These are phyloP conservation scores for Lachancea cidri DNA, from an alignment of 805 yeast species.

Conservation along the genomic window DNA sequence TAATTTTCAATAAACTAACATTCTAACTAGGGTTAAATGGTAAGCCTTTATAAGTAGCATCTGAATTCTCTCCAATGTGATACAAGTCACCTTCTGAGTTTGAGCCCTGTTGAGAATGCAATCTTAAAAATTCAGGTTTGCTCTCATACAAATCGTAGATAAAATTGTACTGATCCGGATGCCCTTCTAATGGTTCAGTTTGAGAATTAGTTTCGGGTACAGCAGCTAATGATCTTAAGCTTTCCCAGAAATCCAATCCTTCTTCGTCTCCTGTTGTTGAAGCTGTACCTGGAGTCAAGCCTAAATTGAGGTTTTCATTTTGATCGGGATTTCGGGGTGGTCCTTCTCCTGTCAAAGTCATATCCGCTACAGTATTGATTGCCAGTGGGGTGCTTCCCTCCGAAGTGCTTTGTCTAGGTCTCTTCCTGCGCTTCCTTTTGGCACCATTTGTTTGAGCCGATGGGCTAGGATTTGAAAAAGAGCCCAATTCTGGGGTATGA, in stretches of 20 bases:
- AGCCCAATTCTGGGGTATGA: constrained; percentile 41
- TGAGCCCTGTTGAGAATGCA: not conserved
- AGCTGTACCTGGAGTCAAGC: constrained; percentile 5
- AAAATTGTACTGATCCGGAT: constrained; percentile 13
- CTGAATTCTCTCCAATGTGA: not conserved
- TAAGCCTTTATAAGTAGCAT: constrained; percentile 3
- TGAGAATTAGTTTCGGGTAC: constrained; percentile 11
- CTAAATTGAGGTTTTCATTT: constrained; percentile 2
- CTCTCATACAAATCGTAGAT: constrained; percentile 15
- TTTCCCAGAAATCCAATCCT: constrained; percentile 68
- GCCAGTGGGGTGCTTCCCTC: constrained; percentile 5
- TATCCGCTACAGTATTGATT: constrained; percentile 10
- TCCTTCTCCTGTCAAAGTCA: constrained; percentile 15
- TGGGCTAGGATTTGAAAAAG: constrained; percentile 38
- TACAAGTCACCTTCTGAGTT: not conserved
- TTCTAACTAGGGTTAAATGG: constrained; percentile 12
- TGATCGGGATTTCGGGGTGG: constrained; percentile 3
- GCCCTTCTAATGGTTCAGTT: constrained; percentile 6
- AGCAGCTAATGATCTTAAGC: constrained; percentile 52
- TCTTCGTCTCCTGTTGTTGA: constrained; percentile 44
- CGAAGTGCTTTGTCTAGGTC: constrained; percentile 5
- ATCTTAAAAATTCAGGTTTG: not conserved
- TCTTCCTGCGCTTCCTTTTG: constrained; percentile 12
- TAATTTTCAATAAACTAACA: not conserved
- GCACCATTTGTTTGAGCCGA: constrained; percentile 8